Evolutionary conservation across 2,329 filamentous ascomycete genomes (phyloP), one percentile per base, ranked within the genome.

Genomic region (Talaromyces funiculosus): DNA sequence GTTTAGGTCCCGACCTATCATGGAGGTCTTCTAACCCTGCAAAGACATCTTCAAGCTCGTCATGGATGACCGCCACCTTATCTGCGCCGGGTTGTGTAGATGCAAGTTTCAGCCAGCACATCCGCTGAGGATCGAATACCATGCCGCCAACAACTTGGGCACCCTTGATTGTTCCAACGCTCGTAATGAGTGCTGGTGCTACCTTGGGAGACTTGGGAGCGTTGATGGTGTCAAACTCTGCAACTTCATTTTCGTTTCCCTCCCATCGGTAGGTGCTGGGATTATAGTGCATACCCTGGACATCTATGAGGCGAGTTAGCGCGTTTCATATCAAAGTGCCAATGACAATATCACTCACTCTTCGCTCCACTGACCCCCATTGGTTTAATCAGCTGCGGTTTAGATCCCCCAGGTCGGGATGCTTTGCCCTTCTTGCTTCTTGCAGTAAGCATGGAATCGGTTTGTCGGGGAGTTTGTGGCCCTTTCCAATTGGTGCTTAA

Each of bases 231-330:
- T 96, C 92, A 74, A 99, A 99, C 4, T 86, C 85, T 64, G 84
- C 83, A 57, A 96, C 79, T 35, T 83, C 88, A 67, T 91, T 93
- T 72, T 99, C 94, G 68, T 99, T 99, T 57, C 94, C 94, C 80
- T 99, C 94, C 94, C 94, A 99, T 54, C 86, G 84, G 70, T 87
- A 94, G 8, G 90, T 89, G 29, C 83, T 80, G 6, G 94, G 90
- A 70, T 99, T 97, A 73, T 96, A 99, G 59, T 86, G 88, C 94
- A 99, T 99, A 65, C 93, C 94, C 74, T 96, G 94, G 63, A 96
- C 84, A 69, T 87, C 90, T 93, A 67, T 42, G 59, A 61, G 63
- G 22, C 53, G 26, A 61, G 67, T 65, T 67, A 63, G 63, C 58
- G 37, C 26, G 16, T 26, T 33, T 47, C 16, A 54, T 37, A 54